These are phyloP conservation scores for Rheum nobile DNA, from an alignment of 148 eudicot species.

Conservation along the genomic window DNA sequence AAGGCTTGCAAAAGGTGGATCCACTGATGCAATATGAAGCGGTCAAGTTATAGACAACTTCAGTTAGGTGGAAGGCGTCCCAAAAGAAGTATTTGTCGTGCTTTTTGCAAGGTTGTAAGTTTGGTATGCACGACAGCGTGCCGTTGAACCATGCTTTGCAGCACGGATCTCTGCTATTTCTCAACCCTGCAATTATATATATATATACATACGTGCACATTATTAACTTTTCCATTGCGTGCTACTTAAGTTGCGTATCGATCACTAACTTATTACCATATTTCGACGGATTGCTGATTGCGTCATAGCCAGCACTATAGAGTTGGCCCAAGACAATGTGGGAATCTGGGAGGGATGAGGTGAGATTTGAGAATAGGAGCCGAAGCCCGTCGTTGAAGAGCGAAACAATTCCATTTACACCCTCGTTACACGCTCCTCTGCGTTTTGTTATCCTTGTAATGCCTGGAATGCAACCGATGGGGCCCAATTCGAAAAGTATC, in stretches of 20 bases:
- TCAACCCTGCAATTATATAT: slow-evolving; percentile 26
- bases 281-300: slow-evolving; percentile 29
- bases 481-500: slow-evolving; percentile 52
- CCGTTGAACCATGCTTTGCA: slow-evolving; percentile 35
- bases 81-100: slow-evolving; percentile 33
- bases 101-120: slow-evolving; percentile 21
- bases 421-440: slow-evolving; percentile 35
- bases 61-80: slow-evolving; percentile 53
- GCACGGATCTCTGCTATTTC: slow-evolving; percentile 33
- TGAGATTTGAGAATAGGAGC: slow-evolving; percentile 25
- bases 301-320: slow-evolving; percentile 36
- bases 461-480: slow-evolving; percentile 58
- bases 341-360: slow-evolving; percentile 35
- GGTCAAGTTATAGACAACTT: slow-evolving; percentile 21
- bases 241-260: too few species aligned
- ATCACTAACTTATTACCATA: too few species aligned
- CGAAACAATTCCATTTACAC: slow-evolving; percentile 22
- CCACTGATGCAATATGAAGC: slow-evolving; percentile 25
- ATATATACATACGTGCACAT: too few species aligned
- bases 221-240: too few species aligned
- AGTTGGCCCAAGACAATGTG: slow-evolving; percentile 33
- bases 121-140: slow-evolving; percentile 29
- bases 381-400: slow-evolving; percentile 35
- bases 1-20: slow-evolving; percentile 15
- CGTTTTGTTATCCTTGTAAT: slow-evolving; percentile 12